These are phyloP conservation scores for Eimeria maxima DNA, from an alignment of 169 alveolate species.

Conservation along the genomic window DNA sequence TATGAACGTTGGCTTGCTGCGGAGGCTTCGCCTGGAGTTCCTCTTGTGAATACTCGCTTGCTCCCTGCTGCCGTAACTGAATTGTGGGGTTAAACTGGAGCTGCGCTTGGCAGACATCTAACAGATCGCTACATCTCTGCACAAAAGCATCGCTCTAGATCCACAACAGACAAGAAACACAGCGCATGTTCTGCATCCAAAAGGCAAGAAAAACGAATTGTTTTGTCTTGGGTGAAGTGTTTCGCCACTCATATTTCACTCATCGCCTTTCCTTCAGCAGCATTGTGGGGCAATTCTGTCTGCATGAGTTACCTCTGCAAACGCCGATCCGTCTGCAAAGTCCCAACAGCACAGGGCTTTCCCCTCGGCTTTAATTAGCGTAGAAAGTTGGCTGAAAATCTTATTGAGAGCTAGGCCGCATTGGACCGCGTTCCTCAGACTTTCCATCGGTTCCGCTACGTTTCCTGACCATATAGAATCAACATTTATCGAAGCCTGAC, in stretches of 20 bases:
- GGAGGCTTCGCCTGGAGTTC: neutral
- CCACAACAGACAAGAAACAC: neutral
- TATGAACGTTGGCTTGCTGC: neutral
- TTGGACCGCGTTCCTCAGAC: slow-evolving; percentile 91
- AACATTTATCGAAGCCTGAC: slow-evolving; percentile 93
- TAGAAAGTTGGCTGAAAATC: slow-evolving; percentile 90
- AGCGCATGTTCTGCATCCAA: neutral
- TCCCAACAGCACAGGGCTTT: slow-evolving; percentile 90
- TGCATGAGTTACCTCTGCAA: slow-evolving; percentile 91
- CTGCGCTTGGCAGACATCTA: slow-evolving; percentile 96
- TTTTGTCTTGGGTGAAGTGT: neutral
- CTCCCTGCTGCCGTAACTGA: slow-evolving; percentile 83
- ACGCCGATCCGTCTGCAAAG: slow-evolving; percentile 94
- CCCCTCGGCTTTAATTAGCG: slow-evolving; percentile 88
- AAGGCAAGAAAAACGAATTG: neutral
- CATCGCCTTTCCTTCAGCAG: neutral
- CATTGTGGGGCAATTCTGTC: neutral
- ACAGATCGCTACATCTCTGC: slow-evolving; percentile 96
- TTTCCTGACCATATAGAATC: slow-evolving; percentile 92
- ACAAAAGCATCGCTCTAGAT: slow-evolving; percentile 96
- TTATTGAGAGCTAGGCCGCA: slow-evolving; percentile 95
- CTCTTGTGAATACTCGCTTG: neutral
- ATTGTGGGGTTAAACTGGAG: slow-evolving; percentile 93
- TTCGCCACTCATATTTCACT: neutral
- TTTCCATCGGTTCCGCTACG: slow-evolving; percentile 73